Percentiles rank a stretch among this genome's conserved stretches.
phyloP scores from a whole-genome alignment of 2,329 filamentous ascomycete species.

The Beauveria sp. region DNA sequence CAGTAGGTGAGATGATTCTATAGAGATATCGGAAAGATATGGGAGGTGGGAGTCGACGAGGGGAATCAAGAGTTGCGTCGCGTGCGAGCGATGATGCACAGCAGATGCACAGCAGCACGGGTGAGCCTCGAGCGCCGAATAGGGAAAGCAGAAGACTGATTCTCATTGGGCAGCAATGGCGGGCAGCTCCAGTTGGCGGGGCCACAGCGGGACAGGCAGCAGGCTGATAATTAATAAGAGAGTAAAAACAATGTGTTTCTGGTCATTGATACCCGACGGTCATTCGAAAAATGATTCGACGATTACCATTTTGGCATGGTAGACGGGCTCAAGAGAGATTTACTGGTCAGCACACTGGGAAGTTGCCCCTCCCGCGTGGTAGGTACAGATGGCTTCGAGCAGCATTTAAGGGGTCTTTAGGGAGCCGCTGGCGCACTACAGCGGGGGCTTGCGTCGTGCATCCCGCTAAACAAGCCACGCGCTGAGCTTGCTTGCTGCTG shows the following conservation, averaged over 20 bases:
- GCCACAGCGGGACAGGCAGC: not conserved
- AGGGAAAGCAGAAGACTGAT: not conserved
- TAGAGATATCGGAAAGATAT: not conserved
- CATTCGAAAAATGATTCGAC: too few species aligned
- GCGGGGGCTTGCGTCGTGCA: not conserved
- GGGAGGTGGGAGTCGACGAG: not conserved
- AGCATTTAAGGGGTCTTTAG: too few species aligned
- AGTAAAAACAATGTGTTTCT: too few species aligned
- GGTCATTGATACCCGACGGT: too few species aligned
- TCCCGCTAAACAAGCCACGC: not conserved
- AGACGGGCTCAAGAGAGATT: too few species aligned
- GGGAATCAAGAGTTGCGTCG: not conserved
- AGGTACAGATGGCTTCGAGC: too few species aligned
- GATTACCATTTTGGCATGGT: too few species aligned
- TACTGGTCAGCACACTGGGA: too few species aligned
- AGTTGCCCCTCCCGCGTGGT: too few species aligned
- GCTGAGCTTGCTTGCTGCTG: not conserved
- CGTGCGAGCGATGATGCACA: not conserved
- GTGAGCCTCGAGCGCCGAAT: conserved; percentile 3
- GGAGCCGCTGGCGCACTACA: too few species aligned
- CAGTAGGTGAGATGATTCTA: not conserved
- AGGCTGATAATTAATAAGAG: too few species aligned
- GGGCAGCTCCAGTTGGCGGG: not conserved
- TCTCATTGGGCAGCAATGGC: not conserved
- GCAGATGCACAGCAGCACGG: not conserved